Evolutionary conservation across 2,329 filamentous ascomycete species (phyloP).

Genomic region (Stagonosporopsis chrysanthemi): DNA sequence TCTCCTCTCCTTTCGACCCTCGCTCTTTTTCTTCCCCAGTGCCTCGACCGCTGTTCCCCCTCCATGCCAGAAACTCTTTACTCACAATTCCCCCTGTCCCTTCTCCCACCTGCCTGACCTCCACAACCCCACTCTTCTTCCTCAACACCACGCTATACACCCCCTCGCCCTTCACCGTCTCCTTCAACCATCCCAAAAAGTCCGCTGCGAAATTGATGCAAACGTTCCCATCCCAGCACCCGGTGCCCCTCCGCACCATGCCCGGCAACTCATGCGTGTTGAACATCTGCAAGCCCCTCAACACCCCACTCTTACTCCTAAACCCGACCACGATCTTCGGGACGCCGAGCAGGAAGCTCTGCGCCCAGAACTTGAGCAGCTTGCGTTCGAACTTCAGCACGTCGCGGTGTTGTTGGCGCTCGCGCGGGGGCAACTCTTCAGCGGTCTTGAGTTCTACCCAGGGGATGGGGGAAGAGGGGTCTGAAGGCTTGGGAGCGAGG

Average conservation of each 20-base stretch:
- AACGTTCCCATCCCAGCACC: constrained; percentile 87
- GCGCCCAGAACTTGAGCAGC: constrained; percentile 94
- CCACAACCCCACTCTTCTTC: constrained; percentile 70
- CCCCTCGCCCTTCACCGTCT: constrained; percentile 69
- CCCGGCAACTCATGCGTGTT: constrained; percentile 80
- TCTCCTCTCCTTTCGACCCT: background rate
- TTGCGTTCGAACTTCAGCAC: constrained; percentile 84
- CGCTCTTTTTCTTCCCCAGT: background rate
- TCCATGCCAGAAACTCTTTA: constrained; percentile 79
- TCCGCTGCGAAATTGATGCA: constrained; percentile 88
- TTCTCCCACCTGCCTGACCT: constrained; percentile 76
- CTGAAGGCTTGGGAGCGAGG: constrained; percentile 38
- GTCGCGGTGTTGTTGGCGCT: constrained; percentile 66
- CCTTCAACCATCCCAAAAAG: constrained; percentile 78
- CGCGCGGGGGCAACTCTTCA: constrained; percentile 64
- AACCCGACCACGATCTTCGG: constrained; percentile 93
- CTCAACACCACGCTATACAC: constrained; percentile 80
- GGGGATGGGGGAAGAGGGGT: constrained; percentile 63
- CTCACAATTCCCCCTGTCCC: constrained; percentile 80
- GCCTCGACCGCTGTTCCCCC: constrained; percentile 57
- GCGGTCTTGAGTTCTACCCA: constrained; percentile 97
- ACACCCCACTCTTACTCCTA: constrained; percentile 73
- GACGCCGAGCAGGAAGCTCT: constrained; percentile 92
- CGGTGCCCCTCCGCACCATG: constrained; percentile 72
- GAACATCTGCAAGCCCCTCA: constrained; percentile 77